These are phyloP conservation scores for Serpula lacrymans DNA, from an alignment of 768 basidiomycete genomes.

Conservation along the genomic window DNA sequence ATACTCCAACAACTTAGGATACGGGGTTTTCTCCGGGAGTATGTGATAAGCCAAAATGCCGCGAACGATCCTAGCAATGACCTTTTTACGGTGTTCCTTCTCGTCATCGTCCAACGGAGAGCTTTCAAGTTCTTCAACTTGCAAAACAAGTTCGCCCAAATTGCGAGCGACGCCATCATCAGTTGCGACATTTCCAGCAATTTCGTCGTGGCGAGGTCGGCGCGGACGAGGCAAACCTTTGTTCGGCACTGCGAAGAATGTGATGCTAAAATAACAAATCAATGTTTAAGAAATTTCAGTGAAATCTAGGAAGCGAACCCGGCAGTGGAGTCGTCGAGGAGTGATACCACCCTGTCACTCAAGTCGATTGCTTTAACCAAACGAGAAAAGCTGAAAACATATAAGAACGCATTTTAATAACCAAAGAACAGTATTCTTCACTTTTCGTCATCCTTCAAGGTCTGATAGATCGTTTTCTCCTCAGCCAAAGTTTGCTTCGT, in stretches of 20 bases:
- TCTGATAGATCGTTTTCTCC: constrained; percentile 26
- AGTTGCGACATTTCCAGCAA: background rate
- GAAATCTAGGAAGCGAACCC: constrained; percentile 22
- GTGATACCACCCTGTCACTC: constrained; percentile 33
- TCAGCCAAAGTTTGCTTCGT: no score
- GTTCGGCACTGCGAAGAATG: constrained; percentile 53
- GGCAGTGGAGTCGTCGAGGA: constrained; percentile 38
- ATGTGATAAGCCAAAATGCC: constrained; percentile 58
- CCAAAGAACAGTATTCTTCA: constrained; percentile 2
- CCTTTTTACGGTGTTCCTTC: constrained; percentile 49
- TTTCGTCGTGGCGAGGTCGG: constrained; percentile 10
- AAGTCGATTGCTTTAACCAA: constrained; percentile 38
- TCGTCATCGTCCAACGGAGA: constrained; percentile 40
- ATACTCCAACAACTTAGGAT: constrained; percentile 44
- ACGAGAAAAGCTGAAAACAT: constrained; percentile 36
- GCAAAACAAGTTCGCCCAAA: constrained; percentile 10
- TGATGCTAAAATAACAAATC: no score
- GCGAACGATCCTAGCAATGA: constrained; percentile 51
- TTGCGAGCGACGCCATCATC: constrained; percentile 7
- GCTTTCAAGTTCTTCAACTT: constrained; percentile 35
- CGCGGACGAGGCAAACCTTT: constrained; percentile 33
- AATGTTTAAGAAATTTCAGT: no score
- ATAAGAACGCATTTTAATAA: no score
- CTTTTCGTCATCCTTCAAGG: constrained; percentile 20
- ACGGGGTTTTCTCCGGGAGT: constrained; percentile 38